These are phyloP conservation scores for Nepenthes gracilis DNA, from an alignment of 148 eudicot species.

Conservation along the genomic window DNA sequence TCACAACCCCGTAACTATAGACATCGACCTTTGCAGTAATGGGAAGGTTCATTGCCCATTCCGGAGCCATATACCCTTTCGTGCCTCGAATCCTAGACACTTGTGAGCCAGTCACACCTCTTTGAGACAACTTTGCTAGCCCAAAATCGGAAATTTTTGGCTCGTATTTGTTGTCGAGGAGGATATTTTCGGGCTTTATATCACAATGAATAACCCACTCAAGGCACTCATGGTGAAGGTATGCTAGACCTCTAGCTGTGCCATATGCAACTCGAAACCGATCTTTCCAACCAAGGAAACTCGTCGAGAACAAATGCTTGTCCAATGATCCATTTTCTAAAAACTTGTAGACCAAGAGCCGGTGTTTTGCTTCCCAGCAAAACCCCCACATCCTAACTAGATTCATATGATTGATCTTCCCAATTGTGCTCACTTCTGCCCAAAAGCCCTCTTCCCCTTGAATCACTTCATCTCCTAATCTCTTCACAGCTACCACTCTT, in stretches of 20 bases:
- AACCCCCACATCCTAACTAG: conserved; percentile 64
- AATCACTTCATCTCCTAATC: conserved; percentile 35
- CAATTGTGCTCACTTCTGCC: conserved; percentile 62
- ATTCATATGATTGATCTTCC: conserved; percentile 57
- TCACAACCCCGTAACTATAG: conserved; percentile 53
- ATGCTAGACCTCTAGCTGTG: conserved; percentile 60
- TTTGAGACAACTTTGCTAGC: conserved; percentile 41
- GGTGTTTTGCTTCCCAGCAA: conserved; percentile 37
- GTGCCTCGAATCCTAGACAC: conserved; percentile 45
- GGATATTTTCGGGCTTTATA: conserved; percentile 59
- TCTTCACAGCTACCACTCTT: conserved; percentile 48
- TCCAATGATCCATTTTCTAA: conserved; percentile 53
- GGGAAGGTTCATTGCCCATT: conserved; percentile 62
- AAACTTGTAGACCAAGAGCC: conserved; percentile 52
- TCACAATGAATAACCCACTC: conserved; percentile 84
- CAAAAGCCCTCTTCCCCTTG: conserved; percentile 69
- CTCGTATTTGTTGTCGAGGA: conserved; percentile 32
- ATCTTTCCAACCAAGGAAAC: conserved; percentile 30
- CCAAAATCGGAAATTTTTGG: conserved; percentile 68
- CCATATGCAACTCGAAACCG: conserved; percentile 50
- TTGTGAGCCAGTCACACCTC: conserved; percentile 28
- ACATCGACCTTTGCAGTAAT: conserved; percentile 64
- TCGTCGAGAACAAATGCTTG: conserved; percentile 25
- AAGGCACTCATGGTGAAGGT: conserved; percentile 72
- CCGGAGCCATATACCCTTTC: conserved; percentile 77